These are phyloP conservation scores for Colletotrichum lupini DNA, from an alignment of 2,329 filamentous ascomycete genomes.

Conservation along the genomic window DNA sequence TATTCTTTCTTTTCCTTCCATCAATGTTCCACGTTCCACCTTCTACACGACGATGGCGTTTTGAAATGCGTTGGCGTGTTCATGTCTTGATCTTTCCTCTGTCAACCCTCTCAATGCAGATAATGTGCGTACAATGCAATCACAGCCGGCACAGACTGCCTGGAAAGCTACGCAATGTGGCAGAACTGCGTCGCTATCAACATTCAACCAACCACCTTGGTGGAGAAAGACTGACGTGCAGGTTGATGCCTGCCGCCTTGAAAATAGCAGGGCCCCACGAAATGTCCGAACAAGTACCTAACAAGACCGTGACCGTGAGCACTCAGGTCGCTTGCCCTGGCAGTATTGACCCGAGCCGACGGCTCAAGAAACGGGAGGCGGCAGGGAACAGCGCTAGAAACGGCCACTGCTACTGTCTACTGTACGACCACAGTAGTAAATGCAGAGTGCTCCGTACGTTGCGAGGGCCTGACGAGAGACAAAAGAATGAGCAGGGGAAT, in stretches of 20 bases:
- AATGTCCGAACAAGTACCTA: neutral
- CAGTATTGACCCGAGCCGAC: neutral
- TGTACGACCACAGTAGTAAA: no score
- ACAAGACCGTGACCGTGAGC: neutral
- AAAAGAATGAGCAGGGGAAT: neutral
- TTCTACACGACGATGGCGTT: neutral
- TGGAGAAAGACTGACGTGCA: neutral
- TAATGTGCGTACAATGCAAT: neutral
- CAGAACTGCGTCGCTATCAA: neutral
- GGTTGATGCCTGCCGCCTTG: neutral
- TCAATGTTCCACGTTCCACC: neutral
- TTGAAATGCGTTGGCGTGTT: neutral
- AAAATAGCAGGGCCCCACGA: neutral
- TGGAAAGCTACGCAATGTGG: neutral
- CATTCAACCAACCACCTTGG: neutral
- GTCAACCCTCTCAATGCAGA: constrained; percentile 7
- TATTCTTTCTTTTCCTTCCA: neutral
- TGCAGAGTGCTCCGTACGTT: no score
- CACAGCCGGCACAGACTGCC: constrained; percentile 4
- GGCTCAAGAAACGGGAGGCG: constrained; percentile 3
- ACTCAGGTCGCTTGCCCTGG: neutral
- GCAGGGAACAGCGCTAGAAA: constrained; percentile 4
- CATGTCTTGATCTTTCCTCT: constrained; percentile 1
- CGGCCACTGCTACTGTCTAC: neutral
- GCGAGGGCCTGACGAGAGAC: no score